Percentiles rank a stretch among this genome's conserved stretches.
phyloP scores from a whole-genome alignment of 257 asterid species.

The Mentha longifolia region DNA sequence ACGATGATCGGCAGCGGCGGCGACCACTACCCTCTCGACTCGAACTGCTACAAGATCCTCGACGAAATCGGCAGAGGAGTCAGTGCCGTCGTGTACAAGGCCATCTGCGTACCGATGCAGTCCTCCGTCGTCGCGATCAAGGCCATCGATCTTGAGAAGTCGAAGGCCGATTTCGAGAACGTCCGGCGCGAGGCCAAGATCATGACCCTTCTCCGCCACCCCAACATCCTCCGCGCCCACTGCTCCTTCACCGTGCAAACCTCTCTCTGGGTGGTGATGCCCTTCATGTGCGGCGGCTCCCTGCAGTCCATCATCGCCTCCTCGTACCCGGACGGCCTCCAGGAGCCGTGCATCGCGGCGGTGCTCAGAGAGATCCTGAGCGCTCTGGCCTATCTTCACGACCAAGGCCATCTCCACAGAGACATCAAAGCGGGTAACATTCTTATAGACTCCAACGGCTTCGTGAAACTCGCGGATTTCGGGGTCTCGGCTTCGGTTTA shows the following conservation, averaged over 20 bases:
- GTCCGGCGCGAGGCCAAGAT: slow-evolving; percentile 76
- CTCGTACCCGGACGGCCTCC: slow-evolving; percentile 65
- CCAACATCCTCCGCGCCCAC: slow-evolving; percentile 79
- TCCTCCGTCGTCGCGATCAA: slow-evolving; percentile 72
- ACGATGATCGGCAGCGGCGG: not conserved
- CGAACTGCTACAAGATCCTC: slow-evolving; percentile 48
- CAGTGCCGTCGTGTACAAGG: slow-evolving; percentile 78
- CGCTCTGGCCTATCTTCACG: slow-evolving; percentile 72
- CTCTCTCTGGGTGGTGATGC: slow-evolving; percentile 90
- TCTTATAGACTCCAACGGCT: slow-evolving; percentile 65
- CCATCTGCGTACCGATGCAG: slow-evolving; percentile 60
- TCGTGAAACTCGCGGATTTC: slow-evolving; percentile 77
- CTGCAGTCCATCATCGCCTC: slow-evolving; percentile 75
- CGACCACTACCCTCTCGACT: slow-evolving; percentile 36
- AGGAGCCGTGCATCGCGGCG: slow-evolving; percentile 69
- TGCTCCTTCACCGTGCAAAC: slow-evolving; percentile 73
- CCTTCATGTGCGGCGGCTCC: slow-evolving; percentile 87
- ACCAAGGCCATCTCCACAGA: slow-evolving; percentile 81
- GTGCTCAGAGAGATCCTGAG: slow-evolving; percentile 63
- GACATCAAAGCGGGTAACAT: slow-evolving; percentile 81
- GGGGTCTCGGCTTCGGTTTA: slow-evolving; percentile 86
- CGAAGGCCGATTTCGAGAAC: slow-evolving; percentile 58
- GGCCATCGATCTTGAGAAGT: slow-evolving; percentile 75
- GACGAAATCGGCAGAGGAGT: slow-evolving; percentile 75
- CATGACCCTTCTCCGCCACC: slow-evolving; percentile 72